A percentile compares a stretch with the other conserved stretches of the same genome.
These are phyloP conservation scores for Sphaerostilbella broomeana DNA, from an alignment of 2,329 filamentous ascomycete species.

Conservation along the genomic window DNA sequence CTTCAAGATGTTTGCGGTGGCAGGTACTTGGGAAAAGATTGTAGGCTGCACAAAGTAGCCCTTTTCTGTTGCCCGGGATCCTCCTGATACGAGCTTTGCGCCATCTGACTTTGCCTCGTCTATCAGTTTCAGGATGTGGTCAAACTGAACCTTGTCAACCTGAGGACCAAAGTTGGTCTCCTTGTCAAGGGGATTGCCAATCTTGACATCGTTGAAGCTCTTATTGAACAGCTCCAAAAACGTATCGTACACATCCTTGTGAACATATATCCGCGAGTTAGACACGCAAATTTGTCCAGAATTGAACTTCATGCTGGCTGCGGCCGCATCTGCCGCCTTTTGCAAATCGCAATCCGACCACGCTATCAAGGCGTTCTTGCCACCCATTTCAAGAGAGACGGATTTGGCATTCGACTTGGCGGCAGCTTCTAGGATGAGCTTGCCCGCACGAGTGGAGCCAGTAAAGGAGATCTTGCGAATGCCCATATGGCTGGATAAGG, in stretches of 20 bases:
- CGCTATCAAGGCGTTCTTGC: constrained; percentile 53
- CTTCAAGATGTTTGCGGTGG: constrained; percentile 21
- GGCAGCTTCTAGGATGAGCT: constrained; percentile 61
- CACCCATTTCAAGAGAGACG: constrained; percentile 53
- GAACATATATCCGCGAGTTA: constrained; percentile 52
- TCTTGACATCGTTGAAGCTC: constrained; percentile 40
- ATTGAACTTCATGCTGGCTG: constrained; percentile 40
- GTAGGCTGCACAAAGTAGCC: constrained; percentile 27
- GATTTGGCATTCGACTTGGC: constrained; percentile 50
- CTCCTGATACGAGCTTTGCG: constrained; percentile 16
- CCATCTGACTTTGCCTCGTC: constrained; percentile 16
- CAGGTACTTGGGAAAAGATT: constrained; percentile 22
- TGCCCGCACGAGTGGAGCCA: constrained; percentile 60
- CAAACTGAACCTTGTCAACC: constrained; percentile 58
- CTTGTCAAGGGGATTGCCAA: constrained; percentile 20
- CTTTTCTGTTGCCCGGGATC: constrained; percentile 10
- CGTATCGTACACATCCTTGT: constrained; percentile 48
- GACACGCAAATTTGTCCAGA: constrained; percentile 56
- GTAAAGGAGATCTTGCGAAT: constrained; percentile 73
- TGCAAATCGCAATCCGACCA: constrained; percentile 56
- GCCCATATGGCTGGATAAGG: constrained; percentile 55
- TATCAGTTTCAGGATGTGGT: constrained; percentile 57
- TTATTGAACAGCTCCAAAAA: constrained; percentile 55
- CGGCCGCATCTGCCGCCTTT: constrained; percentile 48
- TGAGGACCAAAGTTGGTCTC: constrained; percentile 29